Conservation (phyloP, 129 eudicot species). For the Artemisia annua region DNA sequence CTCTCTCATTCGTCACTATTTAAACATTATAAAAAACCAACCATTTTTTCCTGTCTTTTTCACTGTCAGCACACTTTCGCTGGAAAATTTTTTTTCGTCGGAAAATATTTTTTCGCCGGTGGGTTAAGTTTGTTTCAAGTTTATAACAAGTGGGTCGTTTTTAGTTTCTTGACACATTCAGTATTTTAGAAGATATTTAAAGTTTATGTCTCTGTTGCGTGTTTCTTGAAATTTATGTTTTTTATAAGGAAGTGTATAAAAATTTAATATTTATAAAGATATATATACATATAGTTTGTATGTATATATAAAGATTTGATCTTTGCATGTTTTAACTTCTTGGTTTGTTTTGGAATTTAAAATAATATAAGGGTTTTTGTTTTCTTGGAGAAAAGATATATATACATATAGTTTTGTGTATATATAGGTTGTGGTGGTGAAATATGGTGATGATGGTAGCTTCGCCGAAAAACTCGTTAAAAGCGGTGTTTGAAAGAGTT, state of each 20-base stretch:
- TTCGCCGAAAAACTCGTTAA: slow-evolving; percentile 47
- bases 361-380: slow-evolving; percentile 18
- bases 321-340: slow-evolving; percentile 1
- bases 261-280: no score
- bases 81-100: slow-evolving; percentile 12
- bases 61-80: slow-evolving; percentile 11
- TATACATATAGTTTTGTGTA: slow-evolving; percentile 22
- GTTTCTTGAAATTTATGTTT: slow-evolving; percentile 15
- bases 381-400: slow-evolving; percentile 18
- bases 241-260: no score
- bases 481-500: slow-evolving; percentile 68
- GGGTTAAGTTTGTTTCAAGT: neutral
- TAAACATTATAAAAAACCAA: slow-evolving; percentile 22
- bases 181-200: neutral
- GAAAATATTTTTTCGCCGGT: slow-evolving; percentile 26
- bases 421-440: slow-evolving; percentile 26
- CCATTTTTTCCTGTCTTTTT: slow-evolving; percentile 13
- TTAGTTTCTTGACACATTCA: slow-evolving; percentile 11
- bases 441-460: slow-evolving; percentile 48
- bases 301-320: neutral
- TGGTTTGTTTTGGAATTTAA: slow-evolving; percentile 21
- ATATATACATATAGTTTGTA: no score
- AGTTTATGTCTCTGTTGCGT: slow-evolving; percentile 34
- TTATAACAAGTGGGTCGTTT: slow-evolving; percentile 13
- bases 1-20: neutral